Evolutionary conservation across 176 grass and related monocot species (phyloP).

Genomic region (Triticum dicoccoides): DNA sequence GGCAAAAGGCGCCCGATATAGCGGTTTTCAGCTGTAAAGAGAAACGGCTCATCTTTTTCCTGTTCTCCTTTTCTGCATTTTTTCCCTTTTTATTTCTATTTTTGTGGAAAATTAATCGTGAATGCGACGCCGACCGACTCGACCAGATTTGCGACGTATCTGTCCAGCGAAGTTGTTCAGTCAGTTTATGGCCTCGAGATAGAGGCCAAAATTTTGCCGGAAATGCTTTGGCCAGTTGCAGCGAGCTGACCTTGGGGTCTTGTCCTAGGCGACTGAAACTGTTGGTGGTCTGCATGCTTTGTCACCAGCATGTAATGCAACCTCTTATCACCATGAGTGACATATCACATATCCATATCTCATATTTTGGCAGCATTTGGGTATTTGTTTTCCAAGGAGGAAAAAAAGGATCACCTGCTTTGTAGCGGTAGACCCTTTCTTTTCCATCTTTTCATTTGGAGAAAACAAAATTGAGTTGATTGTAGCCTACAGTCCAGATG

Average conservation of each 20-base stretch:
- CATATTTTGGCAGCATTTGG: not conserved
- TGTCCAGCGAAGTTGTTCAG: too few species aligned
- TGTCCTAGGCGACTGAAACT: conserved; percentile 25
- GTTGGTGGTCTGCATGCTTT: conserved; percentile 13
- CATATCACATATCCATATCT: not conserved
- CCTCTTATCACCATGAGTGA: not conserved
- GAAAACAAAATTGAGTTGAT: not conserved
- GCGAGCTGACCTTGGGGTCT: conserved; percentile 16
- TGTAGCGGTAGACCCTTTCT: not conserved
- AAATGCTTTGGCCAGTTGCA: conserved; percentile 15
- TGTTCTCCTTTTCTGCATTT: not conserved
- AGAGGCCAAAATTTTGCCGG: not conserved
- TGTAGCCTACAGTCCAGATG: not conserved
- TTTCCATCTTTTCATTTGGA: too few species aligned
- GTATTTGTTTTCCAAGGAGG: not conserved
- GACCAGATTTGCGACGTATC: too few species aligned
- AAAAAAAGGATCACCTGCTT: not conserved
- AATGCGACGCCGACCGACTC: too few species aligned
- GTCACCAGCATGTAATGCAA: conserved; percentile 15
- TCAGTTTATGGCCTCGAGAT: not conserved
- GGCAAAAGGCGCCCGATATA: conserved; percentile 7
- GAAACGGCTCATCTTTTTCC: not conserved
- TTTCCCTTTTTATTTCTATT: not conserved
- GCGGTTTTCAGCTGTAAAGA: conserved; percentile 53
- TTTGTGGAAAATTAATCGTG: not conserved